Evolutionary conservation across 2,329 filamentous ascomycete species (phyloP).

Genomic region (Xylariales sp.): DNA sequence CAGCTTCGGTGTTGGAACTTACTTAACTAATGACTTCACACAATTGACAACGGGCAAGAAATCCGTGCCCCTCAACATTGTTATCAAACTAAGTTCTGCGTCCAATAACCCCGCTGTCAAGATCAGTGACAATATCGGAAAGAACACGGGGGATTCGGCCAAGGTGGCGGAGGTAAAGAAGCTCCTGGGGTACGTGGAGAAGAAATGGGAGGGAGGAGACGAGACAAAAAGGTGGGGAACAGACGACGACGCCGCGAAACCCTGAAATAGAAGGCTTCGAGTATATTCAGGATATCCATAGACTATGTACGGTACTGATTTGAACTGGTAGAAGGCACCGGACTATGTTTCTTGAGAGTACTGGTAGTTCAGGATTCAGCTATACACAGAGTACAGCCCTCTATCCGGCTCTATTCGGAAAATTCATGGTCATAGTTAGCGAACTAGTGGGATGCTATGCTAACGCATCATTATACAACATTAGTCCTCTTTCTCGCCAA

Average conservation of each 20-base stretch:
- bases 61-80: slow-evolving; percentile 93
- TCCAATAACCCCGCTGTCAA: slow-evolving; percentile 86
- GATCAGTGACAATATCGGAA: slow-evolving; percentile 89
- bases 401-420: too few relatives aligned
- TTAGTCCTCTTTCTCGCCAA: too few relatives aligned
- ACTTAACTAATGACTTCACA: slow-evolving; percentile 94
- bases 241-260: slow-evolving; percentile 29
- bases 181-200: slow-evolving; percentile 86
- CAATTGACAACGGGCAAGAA: slow-evolving; percentile 79
- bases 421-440: too few relatives aligned
- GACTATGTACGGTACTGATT: not conserved
- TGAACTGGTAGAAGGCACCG: too few relatives aligned
- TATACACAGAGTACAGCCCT: too few relatives aligned
- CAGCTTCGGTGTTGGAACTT: slow-evolving; percentile 94
- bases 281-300: not conserved
- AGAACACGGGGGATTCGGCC: slow-evolving; percentile 89
- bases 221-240: slow-evolving; percentile 85
- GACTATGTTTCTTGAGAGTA: not conserved
- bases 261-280: slow-evolving; percentile 2
- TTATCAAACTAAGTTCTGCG: slow-evolving; percentile 94
- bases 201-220: slow-evolving; percentile 83
- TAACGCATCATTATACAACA: not conserved
- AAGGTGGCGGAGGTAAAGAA: slow-evolving; percentile 87
- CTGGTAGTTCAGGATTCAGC: not conserved
- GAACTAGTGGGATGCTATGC: too few relatives aligned